Evolutionary conservation across 352 stramenopile species (phyloP), one percentile per base, ranked within the genome.

Genomic region (Elongisporangium prolatum): DNA sequence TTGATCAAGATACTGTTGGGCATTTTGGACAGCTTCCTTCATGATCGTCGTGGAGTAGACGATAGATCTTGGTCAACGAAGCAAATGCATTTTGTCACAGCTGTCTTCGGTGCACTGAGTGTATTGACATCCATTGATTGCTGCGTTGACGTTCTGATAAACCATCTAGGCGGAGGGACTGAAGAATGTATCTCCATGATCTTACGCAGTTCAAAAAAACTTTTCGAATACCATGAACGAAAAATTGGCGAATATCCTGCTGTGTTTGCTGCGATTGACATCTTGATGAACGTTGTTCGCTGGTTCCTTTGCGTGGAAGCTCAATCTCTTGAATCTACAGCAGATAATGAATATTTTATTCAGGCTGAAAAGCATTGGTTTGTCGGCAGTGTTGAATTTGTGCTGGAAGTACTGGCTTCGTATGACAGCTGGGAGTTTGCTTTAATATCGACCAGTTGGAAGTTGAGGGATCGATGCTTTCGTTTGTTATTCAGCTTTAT

Each of bases 391-490:
- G 68, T 82, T 6, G 78, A 88, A 44, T 88, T 88, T 60, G 62
- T 68, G 24, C 65, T 86, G 47, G 78, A 88, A 60, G 65, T 88
- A 11, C 47, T 91, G 38, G 68, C 70, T 14, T 85, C 72, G 1
- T 69, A 88, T 48, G 78, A 91, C 50, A 84, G 68, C 49, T 91
- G 80, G 80, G 72, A 77, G 50, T 91, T 91, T 61, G 59, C 62
- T 34, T 59, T 59, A 5, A 64, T 69, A 2, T 48, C 34, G 11
- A 66, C 74, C 18, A 80, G 75, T 28, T 86, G 69, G 48, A 63
- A 82, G 52, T 47, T 88, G 16, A 63, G 65, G 4, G 71, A 88
- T 44, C 67, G 74, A 21, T 87, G 74, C 52, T 82, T 85, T 49
- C 77, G 74, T 14, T 53, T 87, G 11, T 60, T 88, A 6, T 77